Evolutionary conservation across 352 stramenopile genomes (phyloP).

Genomic region (Poterioochromonas sp.): DNA sequence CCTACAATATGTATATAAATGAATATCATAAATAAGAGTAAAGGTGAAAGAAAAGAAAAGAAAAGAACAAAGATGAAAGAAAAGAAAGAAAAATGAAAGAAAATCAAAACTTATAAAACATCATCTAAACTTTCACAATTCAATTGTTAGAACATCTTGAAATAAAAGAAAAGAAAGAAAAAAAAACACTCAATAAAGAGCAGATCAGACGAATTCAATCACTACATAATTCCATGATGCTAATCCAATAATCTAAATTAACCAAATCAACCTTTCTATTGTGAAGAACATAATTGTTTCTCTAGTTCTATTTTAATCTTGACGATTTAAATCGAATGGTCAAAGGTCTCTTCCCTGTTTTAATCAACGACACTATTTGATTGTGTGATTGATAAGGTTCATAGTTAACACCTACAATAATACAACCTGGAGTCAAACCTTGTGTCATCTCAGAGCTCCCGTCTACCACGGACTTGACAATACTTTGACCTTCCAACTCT

Average conservation of each 20-base stretch:
- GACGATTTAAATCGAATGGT: conserved; percentile 44
- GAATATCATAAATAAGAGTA: too few relatives aligned
- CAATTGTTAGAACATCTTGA: not conserved
- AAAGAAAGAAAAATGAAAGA: too few relatives aligned
- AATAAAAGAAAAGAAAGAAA: not conserved
- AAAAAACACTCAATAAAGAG: too few relatives aligned
- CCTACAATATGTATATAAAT: too few relatives aligned
- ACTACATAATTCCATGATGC: too few relatives aligned
- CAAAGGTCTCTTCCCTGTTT: conserved; percentile 42
- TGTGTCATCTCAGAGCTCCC: conserved; percentile 32
- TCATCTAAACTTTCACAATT: not conserved
- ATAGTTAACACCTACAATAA: conserved; percentile 46
- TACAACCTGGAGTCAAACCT: conserved; percentile 42
- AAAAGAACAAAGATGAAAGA: too few relatives aligned
- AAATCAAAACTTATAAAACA: not conserved
- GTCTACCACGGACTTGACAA: conserved; percentile 11
- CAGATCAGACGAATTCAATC: too few relatives aligned
- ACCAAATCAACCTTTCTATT: too few relatives aligned
- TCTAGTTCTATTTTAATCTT: too few relatives aligned
- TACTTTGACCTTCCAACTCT: conserved; percentile 22
- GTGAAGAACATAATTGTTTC: too few relatives aligned
- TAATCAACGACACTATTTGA: conserved; percentile 44
- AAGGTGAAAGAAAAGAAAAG: too few relatives aligned
- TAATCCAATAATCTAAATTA: too few relatives aligned
- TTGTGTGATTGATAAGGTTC: conserved; percentile 49